These are phyloP conservation scores for Salix arbutifolia DNA, from an alignment of 345 rosid genomes.

Conservation along the genomic window DNA sequence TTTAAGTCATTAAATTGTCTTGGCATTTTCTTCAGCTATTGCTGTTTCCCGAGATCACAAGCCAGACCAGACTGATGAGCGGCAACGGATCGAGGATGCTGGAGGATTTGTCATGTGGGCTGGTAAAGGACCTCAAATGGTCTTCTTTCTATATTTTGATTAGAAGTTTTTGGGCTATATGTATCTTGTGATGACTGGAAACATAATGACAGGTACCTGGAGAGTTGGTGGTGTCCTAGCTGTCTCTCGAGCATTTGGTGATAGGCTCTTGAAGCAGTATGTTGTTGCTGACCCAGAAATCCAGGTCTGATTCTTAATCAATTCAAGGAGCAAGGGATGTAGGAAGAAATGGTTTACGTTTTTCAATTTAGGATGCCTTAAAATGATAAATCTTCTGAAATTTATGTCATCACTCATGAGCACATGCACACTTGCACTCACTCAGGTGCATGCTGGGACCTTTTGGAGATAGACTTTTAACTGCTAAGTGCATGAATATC, in stretches of 20 bases:
- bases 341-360: background rate
- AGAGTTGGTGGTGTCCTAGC: conserved; percentile 99
- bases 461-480: background rate
- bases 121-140: conserved; percentile 38
- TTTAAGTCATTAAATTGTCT: background rate
- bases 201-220: conserved; percentile 72
- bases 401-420: background rate
- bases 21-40: conserved; percentile 49
- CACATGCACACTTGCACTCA: background rate
- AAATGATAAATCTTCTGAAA: background rate
- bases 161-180: background rate
- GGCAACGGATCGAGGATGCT: conserved; percentile 95
- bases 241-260: conserved; percentile 99
- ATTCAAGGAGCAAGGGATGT: background rate
- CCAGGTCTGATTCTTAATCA: conserved; percentile 46
- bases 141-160: background rate
- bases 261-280: conserved; percentile 89
- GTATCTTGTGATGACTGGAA: conserved; percentile 11
- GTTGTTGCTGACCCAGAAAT: conserved; percentile 99
- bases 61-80: conserved; percentile 96
- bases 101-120: conserved; percentile 99
- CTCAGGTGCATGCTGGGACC: background rate
- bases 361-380: background rate
- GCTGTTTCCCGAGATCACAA: conserved; percentile 99
- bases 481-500: background rate